phyloP scores from a whole-genome alignment of 495 filamentous ascomycete genomes.

The Penicillium dipodomyicola region DNA sequence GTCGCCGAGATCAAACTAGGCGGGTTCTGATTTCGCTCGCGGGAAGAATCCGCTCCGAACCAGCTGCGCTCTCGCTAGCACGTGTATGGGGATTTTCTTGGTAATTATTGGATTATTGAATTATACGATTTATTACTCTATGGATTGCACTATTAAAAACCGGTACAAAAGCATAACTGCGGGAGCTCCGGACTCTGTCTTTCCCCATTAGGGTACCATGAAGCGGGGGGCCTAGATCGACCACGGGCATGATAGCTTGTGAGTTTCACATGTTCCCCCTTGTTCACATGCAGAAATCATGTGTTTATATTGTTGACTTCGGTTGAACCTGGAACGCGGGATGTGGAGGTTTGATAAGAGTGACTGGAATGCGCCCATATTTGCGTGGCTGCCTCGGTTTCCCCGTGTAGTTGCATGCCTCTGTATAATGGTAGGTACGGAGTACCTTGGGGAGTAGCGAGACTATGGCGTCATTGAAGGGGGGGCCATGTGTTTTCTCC shows the following conservation, averaged over 20 bases:
- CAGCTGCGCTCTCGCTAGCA: not conserved
- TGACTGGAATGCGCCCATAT: not conserved
- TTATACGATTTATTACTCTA: not conserved
- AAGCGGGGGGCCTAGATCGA: constrained; percentile 7
- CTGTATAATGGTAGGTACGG: not conserved
- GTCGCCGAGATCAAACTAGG: not conserved
- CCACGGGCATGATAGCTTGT: not conserved
- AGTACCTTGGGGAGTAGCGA: constrained; percentile 1
- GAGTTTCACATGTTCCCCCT: not conserved
- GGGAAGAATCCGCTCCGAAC: not conserved
- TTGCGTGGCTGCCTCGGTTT: not conserved
- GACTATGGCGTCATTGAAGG: not conserved
- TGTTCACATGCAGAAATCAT: constrained; percentile 1
- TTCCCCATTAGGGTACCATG: not conserved
- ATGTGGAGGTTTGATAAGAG: not conserved
- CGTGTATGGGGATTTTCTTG: not conserved
- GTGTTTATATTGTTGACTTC: not conserved
- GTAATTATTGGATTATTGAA: not conserved
- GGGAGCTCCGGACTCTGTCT: constrained; percentile 1
- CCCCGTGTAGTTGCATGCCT: not conserved
- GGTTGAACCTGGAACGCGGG: not conserved
- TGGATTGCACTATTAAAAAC: not conserved
- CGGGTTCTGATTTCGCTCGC: not conserved
- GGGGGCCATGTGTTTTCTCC: constrained; percentile 5
- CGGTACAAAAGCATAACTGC: not conserved